Base-by-base conservation (phyloP, 1,139 yeast genomes). In the Kurtzmaniella quercitrusa region DNA sequence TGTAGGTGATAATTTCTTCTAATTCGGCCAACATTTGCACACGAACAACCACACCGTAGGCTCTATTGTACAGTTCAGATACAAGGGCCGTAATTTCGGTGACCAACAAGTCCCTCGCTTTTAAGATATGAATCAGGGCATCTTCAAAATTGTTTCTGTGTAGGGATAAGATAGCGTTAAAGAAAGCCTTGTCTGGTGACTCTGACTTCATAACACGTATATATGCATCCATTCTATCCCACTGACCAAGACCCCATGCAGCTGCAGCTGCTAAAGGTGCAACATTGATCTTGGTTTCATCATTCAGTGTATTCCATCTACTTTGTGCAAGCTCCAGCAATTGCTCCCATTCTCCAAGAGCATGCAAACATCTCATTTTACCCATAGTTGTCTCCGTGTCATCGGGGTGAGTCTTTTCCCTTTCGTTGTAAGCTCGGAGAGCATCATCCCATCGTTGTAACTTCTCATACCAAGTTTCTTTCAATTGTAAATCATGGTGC, bases 251-350 rank as follows among this genome's bases (percentile, higher is more conserved):
- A n/a, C 98, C 98, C 98, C 98, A 93, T 1, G 98, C 88, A 0
- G 98, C 98, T 2, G 98, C 98, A 0, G 98, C 98, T 0, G 98
- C 98, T 43, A 94, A 68, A 1, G 98, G 98, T 1, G 98, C 98
- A 51, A 94, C 91, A n/a, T 84, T 80, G 47, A 96, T 71, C 54
- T 83, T 78, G 40, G 81, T 81, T 21, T 88, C 96, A 39, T 81
- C 75, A 3, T 86, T 70, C 1, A 95, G 79, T 37, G 72, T 72
- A 22, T 70, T 72, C 98, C 98, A 94, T 57, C 87, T 88, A 38
- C 83, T 84, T 52, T 82, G 85, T 0, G 98, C 96, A 44, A 93
- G 70, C 48, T 84, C 87, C 9, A 95, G 84, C 22, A 94, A 70
- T 53, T 85, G 88, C 50, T 91, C 98, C 98, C 98, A 94, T 64